A percentile compares a stretch with the other conserved stretches of the same genome.
phyloP scores from a whole-genome alignment of 306 rosid species.

The Vigna nakashimae region DNA sequence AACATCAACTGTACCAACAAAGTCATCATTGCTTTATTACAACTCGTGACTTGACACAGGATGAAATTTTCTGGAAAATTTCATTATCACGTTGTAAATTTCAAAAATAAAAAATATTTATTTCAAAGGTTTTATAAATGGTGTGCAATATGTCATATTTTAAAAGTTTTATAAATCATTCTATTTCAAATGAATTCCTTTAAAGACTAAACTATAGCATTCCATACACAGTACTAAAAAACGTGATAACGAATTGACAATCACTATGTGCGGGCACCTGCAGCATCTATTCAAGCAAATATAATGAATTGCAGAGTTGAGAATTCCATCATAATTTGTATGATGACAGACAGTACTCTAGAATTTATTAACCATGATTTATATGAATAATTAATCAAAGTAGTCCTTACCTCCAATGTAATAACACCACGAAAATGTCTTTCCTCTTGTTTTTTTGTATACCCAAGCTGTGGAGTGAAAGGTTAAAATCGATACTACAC shows the following conservation, averaged over 20 bases:
- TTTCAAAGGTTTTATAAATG: slow-evolving; percentile 14
- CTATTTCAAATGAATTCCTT: slow-evolving; percentile 12
- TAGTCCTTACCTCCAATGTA: slow-evolving; percentile 78
- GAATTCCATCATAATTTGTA: not conserved
- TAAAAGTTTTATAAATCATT: slow-evolving; percentile 11
- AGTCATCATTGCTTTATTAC: not conserved
- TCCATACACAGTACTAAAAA: slow-evolving; percentile 6
- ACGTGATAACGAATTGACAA: not conserved
- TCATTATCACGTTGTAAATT: not conserved
- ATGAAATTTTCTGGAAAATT: not conserved
- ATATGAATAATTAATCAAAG: slow-evolving; percentile 6
- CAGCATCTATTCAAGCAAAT: slow-evolving; percentile 23
- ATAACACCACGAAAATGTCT: slow-evolving; percentile 90
- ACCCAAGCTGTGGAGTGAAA: slow-evolving; percentile 81
- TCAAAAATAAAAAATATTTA: not conserved
- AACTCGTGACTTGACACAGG: not conserved
- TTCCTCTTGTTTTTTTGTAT: slow-evolving; percentile 96
- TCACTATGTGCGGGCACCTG: slow-evolving; percentile 9
- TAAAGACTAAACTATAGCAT: not conserved
- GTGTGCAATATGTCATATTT: not conserved
- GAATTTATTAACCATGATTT: slow-evolving; percentile 7
- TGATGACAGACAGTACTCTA: not conserved
- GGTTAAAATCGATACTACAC: slow-evolving; percentile 32
- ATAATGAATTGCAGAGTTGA: not conserved
- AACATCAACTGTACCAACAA: not conserved